Percentiles rank a stretch among this genome's conserved stretches.
Conservation (phyloP, 179 eudicot species). For the Drosera spatulata region DNA sequence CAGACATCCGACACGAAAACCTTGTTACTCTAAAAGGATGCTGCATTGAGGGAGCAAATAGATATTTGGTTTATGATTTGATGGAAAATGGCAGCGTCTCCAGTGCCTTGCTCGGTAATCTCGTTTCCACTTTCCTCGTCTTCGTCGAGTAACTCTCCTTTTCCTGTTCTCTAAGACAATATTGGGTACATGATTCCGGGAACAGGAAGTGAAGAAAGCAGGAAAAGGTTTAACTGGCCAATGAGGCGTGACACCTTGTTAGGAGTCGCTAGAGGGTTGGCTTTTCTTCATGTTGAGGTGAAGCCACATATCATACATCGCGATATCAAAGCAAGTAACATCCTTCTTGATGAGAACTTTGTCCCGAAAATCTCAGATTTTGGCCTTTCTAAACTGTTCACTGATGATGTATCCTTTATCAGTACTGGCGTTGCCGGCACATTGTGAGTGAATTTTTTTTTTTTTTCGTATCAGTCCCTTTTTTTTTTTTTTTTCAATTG, state of each 20-base stretch:
- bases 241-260: conserved; percentile 28
- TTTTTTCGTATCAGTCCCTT: not conserved
- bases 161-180: not conserved
- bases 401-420: conserved; percentile 28
- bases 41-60: conserved; percentile 48
- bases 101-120: conserved; percentile 47
- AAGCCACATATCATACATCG: conserved; percentile 41
- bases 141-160: not conserved
- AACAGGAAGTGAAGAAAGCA: conserved; percentile 33
- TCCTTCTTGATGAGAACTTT: conserved; percentile 50
- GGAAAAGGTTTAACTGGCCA: conserved; percentile 42
- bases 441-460: conserved; percentile 29
- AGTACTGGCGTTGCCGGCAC: conserved; percentile 82
- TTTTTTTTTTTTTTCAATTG: too few species aligned
- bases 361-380: conserved; percentile 59
- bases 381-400: conserved; percentile 50
- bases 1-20: conserved; percentile 50
- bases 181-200: conserved; percentile 1
- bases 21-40: conserved; percentile 58
- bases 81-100: conserved; percentile 59
- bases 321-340: conserved; percentile 16
- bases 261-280: conserved; percentile 32
- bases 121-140: not conserved
- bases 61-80: conserved; percentile 50
- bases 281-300: conserved; percentile 38